Percentiles rank a stretch among this genome's conserved stretches.
Evolutionary conservation across 2,329 filamentous ascomycete species (phyloP).

Genomic region (Nigrospora oryzae): DNA sequence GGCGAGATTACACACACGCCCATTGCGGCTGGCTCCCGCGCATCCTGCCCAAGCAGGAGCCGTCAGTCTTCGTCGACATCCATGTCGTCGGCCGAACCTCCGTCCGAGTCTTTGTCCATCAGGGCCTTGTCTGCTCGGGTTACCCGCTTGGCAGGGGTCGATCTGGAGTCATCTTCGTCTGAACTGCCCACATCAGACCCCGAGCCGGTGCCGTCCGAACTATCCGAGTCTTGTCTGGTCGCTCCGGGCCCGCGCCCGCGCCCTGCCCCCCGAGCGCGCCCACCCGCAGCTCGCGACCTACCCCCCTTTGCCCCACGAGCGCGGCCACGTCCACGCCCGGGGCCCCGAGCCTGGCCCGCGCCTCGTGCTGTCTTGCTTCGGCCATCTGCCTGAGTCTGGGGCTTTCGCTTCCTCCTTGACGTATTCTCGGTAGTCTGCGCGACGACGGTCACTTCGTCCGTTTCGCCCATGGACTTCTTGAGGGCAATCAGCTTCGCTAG

Average conservation of each 20-base stretch:
- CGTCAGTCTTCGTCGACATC: neutral
- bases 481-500: conserved; percentile 56
- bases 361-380: neutral
- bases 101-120: neutral
- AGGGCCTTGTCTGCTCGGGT: neutral
- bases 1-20: no score
- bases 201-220: neutral
- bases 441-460: conserved; percentile 55
- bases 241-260: neutral
- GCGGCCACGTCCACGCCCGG: neutral
- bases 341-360: neutral
- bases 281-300: no score
- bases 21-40: no score
- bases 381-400: neutral
- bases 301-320: neutral
- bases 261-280: neutral
- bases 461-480: conserved; percentile 57
- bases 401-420: neutral
- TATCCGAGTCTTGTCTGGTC: neutral
- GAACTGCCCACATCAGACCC: neutral
- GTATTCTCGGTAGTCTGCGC: conserved; percentile 19
- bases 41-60: no score
- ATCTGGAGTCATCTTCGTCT: neutral
- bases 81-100: neutral
- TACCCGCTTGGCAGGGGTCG: neutral